These are phyloP conservation scores for Fusarium sp. DNA, from an alignment of 2,329 filamentous ascomycete species.

Conservation along the genomic window DNA sequence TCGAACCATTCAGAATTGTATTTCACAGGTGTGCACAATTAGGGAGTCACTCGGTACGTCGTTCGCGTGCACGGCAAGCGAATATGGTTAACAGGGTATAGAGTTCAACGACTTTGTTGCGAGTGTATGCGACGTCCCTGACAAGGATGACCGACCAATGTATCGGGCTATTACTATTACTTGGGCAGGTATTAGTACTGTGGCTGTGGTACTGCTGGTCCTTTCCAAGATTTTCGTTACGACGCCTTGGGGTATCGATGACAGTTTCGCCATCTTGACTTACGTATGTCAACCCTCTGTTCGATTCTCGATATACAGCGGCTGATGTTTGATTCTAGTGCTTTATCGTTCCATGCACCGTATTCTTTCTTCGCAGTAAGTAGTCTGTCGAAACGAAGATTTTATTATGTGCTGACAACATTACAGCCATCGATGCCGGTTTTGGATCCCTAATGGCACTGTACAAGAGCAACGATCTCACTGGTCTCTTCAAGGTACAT, in stretches of 20 bases:
- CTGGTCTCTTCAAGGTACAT: not conserved
- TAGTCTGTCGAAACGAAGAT: rapidly evolving
- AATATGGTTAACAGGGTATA: not conserved
- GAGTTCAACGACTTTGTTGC: not conserved
- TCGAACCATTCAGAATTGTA: not conserved
- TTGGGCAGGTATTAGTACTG: not conserved
- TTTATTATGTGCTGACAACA: too few species aligned
- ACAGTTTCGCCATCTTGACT: not conserved
- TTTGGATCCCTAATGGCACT: not conserved
- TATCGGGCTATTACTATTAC: not conserved
- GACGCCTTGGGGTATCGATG: not conserved
- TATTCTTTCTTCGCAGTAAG: not conserved
- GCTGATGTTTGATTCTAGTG: not conserved
- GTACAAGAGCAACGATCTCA: not conserved
- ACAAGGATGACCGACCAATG: not conserved
- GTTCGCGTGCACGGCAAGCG: rapidly evolving
- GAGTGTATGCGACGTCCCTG: not conserved
- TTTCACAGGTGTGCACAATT: not conserved
- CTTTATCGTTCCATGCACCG: not conserved
- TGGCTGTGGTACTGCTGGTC: rapidly evolving
- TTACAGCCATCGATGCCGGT: not conserved
- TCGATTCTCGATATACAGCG: not conserved
- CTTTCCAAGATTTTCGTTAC: not conserved
- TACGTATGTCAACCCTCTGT: not conserved
- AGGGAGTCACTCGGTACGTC: not conserved